Evolutionary conservation across 2,329 filamentous ascomycete species (phyloP), one percentile per base, ranked within the genome.

Genomic region (Aspergillus ustus): DNA sequence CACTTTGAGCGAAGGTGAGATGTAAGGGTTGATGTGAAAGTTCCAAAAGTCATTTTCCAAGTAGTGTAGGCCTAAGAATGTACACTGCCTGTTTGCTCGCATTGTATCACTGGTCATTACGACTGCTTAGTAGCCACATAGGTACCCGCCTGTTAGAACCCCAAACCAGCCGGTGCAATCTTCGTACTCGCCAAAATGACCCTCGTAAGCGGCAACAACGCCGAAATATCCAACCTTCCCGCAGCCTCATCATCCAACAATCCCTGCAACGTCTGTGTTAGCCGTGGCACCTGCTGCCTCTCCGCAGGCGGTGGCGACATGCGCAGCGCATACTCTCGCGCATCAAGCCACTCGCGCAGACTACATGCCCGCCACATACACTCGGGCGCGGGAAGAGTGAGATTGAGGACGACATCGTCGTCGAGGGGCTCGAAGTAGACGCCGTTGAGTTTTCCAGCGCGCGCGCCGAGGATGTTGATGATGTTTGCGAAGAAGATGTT

Each of bases 321-420:
- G 4, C 44, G 53, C 22, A 53, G 34, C 13, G 56, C 37, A 29
- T 59, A 49, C 11, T 60, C 60, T 2, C 57, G 53, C 2, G 61
- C 55, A 43, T 51, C 31, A 9, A 52, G 25, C 65, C 65, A 67
- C 44, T 66, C 65, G n/a, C 63, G 55, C n/a, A 60, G 50, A 52
- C 60, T 64, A 34, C 63, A 63, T 5, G 60, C 62, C 3, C 60
- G 60, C 65, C 65, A 67, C 65, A 67, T 66, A 25, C 57, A 53
- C 51, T 66, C 63, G 19, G 65, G 62, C 2, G 61, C 65, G 1
- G 65, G 63, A 6, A 67, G 51, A 0, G 65, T 63, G 4, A 67
- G 58, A 7, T 59, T 46, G 9, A 66, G 49, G 6, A 67, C 49
- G 19, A 62, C 55, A 2, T 51, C 58, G 19, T 63, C 62, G n/a